Base-by-base conservation (phyloP, 257 asterid species). In the Salvia miltiorrhiza region DNA sequence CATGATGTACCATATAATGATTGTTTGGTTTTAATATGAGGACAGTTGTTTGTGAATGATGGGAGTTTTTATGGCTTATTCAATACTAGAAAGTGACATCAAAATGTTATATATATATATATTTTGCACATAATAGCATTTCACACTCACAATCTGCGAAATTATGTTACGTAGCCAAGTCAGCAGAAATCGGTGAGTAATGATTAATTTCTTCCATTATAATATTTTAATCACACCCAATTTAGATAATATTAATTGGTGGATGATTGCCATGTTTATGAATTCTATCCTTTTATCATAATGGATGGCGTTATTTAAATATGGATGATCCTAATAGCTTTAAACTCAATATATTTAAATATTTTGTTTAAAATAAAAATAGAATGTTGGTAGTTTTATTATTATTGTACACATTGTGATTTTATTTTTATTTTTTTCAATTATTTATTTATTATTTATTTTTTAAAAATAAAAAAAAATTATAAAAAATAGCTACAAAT, bases 21-120 rank as follows among this genome's bases (percentile, higher is more conserved):
- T 74, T 67, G 30, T 59, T 67, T 41, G 50, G 48, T 48, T 59
- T 58, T 48, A 58, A 67, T 37, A 49, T 48, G 77, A 57, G 12
- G 79, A 67, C 79, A 74, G 79, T 60, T 74, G 79, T 67, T 68
- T 40, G 49, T 67, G 50, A 67, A 67, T 74, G 79, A 74, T 67
- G 70, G 49, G 65, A 52, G 49, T 59, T 69, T 74, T 52, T 14
- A 74, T 60, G 49, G 74, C 74, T 67, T 59, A 49, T 52, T 74
- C 24, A 61, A 68, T 63, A 60, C 66, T 60, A 48, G 79, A 74
- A 74, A 74, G 70, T 67, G 74, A 74, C 70, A 67, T 67, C 57
- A 35, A 30, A 54, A 21, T 44, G 19, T 19, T 4, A 20, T 37
- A 52, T 50, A 24, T 9, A n/a, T n/a, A n/a, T n/a, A n/a, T n/a